Evolutionary conservation across 2,329 filamentous ascomycete genomes (phyloP).

Genomic region (Cladosporium sp.): DNA sequence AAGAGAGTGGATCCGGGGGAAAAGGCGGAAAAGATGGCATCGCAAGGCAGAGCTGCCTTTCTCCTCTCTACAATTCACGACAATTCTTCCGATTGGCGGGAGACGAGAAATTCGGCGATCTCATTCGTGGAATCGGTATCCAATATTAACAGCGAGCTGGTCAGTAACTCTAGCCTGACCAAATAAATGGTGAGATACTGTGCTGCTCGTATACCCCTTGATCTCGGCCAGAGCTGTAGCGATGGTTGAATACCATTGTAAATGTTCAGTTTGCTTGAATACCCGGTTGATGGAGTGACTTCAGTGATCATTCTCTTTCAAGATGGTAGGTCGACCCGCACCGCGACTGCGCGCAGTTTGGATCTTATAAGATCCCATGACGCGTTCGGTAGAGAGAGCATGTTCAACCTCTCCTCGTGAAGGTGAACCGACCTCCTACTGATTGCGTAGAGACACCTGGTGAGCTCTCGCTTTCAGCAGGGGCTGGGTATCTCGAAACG

Average conservation of each 20-base stretch:
- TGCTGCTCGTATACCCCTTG: too few species aligned
- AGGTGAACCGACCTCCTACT: background rate
- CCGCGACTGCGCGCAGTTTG: background rate
- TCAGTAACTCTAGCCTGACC: background rate
- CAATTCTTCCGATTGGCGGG: background rate
- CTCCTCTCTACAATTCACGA: background rate
- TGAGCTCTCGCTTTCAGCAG: background rate
- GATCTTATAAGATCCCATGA: background rate
- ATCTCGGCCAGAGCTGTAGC: background rate
- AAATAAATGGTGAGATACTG: background rate
- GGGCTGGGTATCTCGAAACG: background rate
- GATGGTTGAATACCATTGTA: background rate
- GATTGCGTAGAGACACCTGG: background rate
- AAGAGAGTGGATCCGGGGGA: background rate
- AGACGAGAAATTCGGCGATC: background rate
- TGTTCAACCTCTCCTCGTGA: background rate
- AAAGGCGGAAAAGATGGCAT: background rate
- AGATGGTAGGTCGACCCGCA: background rate
- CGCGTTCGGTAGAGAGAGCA: background rate
- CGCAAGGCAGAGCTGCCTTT: background rate
- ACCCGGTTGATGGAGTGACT: background rate
- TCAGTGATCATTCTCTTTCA: background rate
- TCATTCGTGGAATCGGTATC: background rate
- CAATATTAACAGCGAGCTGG: background rate
- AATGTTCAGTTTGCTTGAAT: too few species aligned